A percentile compares a stretch with the other conserved stretches of the same genome.
Conservation (phyloP, 192 early-diverging fungal genomes). For the Backusella tarrabulga region DNA sequence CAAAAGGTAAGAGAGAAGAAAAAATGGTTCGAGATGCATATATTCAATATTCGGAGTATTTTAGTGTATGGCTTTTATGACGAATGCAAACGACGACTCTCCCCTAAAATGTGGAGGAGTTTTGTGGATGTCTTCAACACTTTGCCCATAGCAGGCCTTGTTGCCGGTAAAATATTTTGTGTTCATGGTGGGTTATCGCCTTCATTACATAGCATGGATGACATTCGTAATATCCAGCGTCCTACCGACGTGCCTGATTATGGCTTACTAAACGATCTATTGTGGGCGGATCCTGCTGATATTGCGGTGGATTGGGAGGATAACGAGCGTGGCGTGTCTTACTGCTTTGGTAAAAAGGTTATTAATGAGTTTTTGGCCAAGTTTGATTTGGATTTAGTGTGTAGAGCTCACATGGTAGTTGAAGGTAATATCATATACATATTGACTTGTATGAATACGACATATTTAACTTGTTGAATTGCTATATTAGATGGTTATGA, state of each 20-base stretch:
- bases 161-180: conserved; percentile 93
- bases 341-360: conserved; percentile 86
- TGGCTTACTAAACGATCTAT: conserved; percentile 86
- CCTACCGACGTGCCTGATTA: conserved; percentile 92
- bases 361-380: conserved; percentile 86
- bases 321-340: conserved; percentile 93
- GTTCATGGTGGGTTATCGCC: conserved; percentile 94
- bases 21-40: neutral
- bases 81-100: conserved; percentile 91
- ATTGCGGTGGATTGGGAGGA: conserved; percentile 84
- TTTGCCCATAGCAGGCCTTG: conserved; percentile 90
- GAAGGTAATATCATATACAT: conserved; percentile 36
- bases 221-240: conserved; percentile 75
- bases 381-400: conserved; percentile 96
- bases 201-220: conserved; percentile 76
- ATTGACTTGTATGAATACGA: neutral
- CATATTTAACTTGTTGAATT: neutral
- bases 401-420: conserved; percentile 91
- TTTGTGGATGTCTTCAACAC: conserved; percentile 95
- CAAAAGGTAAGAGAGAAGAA: conserved; percentile 57
- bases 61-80: conserved; percentile 96
- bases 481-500: conserved; percentile 89
- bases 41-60: conserved; percentile 12
- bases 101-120: conserved; percentile 87
- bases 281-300: conserved; percentile 93